Conservation (phyloP, 1,284 basidiomycete genomes). For the Earliella scabrosa region DNA sequence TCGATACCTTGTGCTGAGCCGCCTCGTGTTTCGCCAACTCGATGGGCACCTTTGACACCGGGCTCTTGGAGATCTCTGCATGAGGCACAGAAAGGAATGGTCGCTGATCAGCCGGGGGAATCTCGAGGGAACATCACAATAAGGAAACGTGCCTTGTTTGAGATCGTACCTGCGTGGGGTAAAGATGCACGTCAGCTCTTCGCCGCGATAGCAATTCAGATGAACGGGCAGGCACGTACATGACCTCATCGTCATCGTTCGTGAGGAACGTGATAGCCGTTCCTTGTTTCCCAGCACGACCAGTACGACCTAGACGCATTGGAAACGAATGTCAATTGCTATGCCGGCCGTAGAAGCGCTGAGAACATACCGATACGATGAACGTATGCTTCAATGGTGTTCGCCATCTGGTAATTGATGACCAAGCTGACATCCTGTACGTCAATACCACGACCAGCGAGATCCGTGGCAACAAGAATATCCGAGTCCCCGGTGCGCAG, state of each 20-base stretch:
- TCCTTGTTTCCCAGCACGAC: slow-evolving; percentile 95
- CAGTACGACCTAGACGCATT: slow-evolving; percentile 77
- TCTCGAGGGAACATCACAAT: slow-evolving; percentile 9
- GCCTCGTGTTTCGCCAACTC: slow-evolving; percentile 91
- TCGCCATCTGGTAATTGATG: slow-evolving; percentile 97
- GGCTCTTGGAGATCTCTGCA: slow-evolving; percentile 89
- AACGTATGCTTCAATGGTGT: slow-evolving; percentile 95
- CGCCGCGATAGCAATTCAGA: slow-evolving; percentile 2
- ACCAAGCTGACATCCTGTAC: slow-evolving; percentile 96
- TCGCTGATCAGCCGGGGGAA: slow-evolving; percentile 6
- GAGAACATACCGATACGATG: slow-evolving; percentile 85
- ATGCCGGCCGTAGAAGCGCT: background rate
- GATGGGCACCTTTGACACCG: slow-evolving; percentile 85
- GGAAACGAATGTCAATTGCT: slow-evolving; percentile 5
- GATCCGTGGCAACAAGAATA: slow-evolving; percentile 94
- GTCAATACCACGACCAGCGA: slow-evolving; percentile 98
- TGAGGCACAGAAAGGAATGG: slow-evolving; percentile 11
- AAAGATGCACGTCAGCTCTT: slow-evolving; percentile 24
- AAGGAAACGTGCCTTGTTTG: slow-evolving; percentile 68
- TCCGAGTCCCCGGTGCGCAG: slow-evolving; percentile 85
- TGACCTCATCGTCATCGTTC: slow-evolving; percentile 95
- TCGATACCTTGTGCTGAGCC: slow-evolving; percentile 85
- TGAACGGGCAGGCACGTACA: slow-evolving; percentile 61
- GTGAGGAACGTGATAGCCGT: slow-evolving; percentile 94
- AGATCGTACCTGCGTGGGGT: slow-evolving; percentile 75